Percentiles rank a stretch among this genome's conserved stretches.
Evolutionary conservation across 768 basidiomycete genomes (phyloP).

Genomic region (Imleria badia): DNA sequence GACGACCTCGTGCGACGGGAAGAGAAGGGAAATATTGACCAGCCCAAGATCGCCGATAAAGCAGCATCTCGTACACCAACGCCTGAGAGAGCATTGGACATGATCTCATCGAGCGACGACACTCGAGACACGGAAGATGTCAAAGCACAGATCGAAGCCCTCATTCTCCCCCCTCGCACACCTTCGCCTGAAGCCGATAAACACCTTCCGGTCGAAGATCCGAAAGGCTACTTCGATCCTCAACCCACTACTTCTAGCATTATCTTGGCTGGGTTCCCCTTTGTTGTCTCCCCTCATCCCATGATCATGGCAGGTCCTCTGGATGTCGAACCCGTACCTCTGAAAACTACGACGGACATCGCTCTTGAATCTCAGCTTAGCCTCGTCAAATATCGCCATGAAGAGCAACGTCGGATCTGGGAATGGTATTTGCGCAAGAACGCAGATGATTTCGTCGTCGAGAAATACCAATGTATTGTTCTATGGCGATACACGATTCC

Average conservation of each 20-base stretch:
- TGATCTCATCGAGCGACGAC: conserved; percentile 2
- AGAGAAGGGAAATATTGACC: conserved; percentile 46
- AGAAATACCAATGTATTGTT: conserved; percentile 89
- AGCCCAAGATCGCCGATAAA: conserved; percentile 13
- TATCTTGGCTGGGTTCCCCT: conserved; percentile 29
- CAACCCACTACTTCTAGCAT: conserved; percentile 31
- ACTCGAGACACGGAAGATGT: conserved; percentile 47
- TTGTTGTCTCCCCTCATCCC: conserved; percentile 34
- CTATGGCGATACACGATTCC: conserved; percentile 82
- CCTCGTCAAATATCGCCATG: conserved; percentile 74
- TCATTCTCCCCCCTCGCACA: conserved; percentile 39
- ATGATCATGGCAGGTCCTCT: conserved; percentile 27
- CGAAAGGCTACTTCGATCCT: conserved; percentile 45
- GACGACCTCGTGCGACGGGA: conserved; percentile 81
- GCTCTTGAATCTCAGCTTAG: conserved; percentile 69
- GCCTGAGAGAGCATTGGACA: conserved; percentile 23
- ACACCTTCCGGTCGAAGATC: conserved; percentile 31
- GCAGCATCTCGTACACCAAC: conserved; percentile 30
- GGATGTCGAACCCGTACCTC: conserved; percentile 39
- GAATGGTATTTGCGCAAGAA: conserved; percentile 94
- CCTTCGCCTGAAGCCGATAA: conserved; percentile 36
- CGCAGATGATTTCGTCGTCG: conserved; percentile 81
- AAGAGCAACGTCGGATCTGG: conserved; percentile 89
- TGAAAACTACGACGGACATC: conserved; percentile 72
- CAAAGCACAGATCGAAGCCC: conserved; percentile 65